These are phyloP conservation scores for Penicillium dipodomyicola DNA, from an alignment of 495 filamentous ascomycete genomes.

Conservation along the genomic window DNA sequence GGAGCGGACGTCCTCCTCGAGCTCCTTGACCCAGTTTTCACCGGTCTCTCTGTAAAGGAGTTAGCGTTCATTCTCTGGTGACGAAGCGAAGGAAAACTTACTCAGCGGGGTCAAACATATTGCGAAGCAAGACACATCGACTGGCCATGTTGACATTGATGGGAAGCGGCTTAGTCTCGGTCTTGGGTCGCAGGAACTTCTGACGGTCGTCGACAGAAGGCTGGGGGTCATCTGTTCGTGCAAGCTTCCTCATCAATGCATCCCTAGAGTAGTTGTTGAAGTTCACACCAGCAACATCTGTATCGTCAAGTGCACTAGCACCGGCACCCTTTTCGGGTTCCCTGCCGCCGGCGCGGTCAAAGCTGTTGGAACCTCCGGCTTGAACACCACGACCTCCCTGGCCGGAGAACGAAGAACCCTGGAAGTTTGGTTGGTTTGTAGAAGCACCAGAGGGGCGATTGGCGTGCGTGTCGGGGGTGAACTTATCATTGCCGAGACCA, in stretches of 20 bases:
- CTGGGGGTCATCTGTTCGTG: conserved; percentile 85
- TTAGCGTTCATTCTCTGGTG: conserved; percentile 37
- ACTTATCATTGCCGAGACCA: conserved; percentile 99
- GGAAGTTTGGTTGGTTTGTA: conserved; percentile 72
- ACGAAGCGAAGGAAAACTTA: conserved; percentile 52
- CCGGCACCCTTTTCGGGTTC: conserved; percentile 87
- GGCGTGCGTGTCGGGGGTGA: conserved; percentile 94
- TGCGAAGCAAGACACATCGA: conserved; percentile 87
- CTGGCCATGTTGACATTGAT: conserved; percentile 90
- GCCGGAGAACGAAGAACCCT: conserved; percentile 93
- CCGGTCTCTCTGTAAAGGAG: conserved; percentile 68
- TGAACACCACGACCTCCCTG: conserved; percentile 85
- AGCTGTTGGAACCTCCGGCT: conserved; percentile 74
- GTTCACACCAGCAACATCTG: conserved; percentile 96
- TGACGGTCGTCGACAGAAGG: conserved; percentile 62
- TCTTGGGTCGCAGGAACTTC: conserved; percentile 73
- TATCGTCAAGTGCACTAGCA: conserved; percentile 95
- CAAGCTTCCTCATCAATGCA: conserved; percentile 95
- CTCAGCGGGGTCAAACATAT: conserved; percentile 92
- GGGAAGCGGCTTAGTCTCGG: conserved; percentile 75
- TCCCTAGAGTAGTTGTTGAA: conserved; percentile 99
- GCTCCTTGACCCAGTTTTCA: conserved; percentile 84
- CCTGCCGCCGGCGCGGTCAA: conserved; percentile 88
- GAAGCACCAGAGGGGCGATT: conserved; percentile 77
- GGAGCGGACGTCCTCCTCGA: conserved; percentile 88